Percentiles rank a stretch among this genome's conserved stretches.
These are phyloP conservation scores for Neofusicoccum sp. DNA, from an alignment of 2,329 filamentous ascomycete genomes.

Conservation along the genomic window DNA sequence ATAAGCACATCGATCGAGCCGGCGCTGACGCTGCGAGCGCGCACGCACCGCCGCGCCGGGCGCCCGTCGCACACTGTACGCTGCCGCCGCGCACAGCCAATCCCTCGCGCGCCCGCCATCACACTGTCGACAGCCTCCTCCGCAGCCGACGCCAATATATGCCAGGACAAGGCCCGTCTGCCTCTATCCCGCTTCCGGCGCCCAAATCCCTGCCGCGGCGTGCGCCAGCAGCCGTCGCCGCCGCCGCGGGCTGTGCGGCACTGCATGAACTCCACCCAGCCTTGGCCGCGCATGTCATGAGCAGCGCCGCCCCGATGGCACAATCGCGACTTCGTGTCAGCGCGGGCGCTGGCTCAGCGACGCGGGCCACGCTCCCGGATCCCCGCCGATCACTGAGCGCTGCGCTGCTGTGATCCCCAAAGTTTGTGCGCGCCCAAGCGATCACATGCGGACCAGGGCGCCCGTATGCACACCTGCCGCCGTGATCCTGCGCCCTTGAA, in stretches of 20 bases:
- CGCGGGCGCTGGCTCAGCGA: neutral
- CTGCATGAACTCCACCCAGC: conserved; percentile 16
- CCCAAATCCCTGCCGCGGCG: conserved; percentile 5
- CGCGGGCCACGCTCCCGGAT: conserved; percentile 10
- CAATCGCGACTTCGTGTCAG: conserved; percentile 14
- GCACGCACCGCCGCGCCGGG: conserved; percentile 1
- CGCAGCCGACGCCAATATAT: conserved; percentile 13
- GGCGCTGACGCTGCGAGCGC: neutral
- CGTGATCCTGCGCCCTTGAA: conserved; percentile 9
- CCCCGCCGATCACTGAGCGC: conserved; percentile 6
- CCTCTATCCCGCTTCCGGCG: conserved; percentile 1
- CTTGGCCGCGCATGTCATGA: conserved; percentile 15
- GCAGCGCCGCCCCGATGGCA: conserved; percentile 6
- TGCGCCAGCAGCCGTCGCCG: conserved; percentile 10
- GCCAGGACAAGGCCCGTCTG: neutral
- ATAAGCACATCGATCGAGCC: conserved; percentile 6
- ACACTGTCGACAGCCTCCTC: conserved; percentile 7
- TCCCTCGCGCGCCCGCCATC: neutral
- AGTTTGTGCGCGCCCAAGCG: conserved; percentile 9
- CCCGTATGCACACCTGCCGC: conserved; percentile 10
- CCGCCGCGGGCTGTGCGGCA: conserved; percentile 10
- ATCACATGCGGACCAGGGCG: conserved; percentile 10
- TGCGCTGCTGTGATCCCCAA: neutral
- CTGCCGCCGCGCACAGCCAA: neutral
- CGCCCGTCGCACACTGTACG: conserved; percentile 8